These are phyloP conservation scores for Suhomyces panamericanus DNA, from an alignment of 1,139 yeast genomes.

Conservation along the genomic window DNA sequence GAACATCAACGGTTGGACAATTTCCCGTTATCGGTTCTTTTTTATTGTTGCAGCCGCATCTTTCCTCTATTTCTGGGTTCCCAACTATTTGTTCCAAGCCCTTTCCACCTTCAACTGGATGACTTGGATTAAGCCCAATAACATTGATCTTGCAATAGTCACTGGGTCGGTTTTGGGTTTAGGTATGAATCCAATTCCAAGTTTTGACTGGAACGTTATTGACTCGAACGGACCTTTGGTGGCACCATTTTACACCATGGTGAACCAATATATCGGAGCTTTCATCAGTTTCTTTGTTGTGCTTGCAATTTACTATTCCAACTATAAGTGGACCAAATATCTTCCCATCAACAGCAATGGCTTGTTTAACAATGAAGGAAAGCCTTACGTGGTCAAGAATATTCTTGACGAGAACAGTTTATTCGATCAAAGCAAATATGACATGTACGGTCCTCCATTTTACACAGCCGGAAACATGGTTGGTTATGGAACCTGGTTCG, in stretches of 20 bases:
- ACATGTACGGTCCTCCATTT: conserved; percentile 43
- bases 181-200: conserved; percentile 22
- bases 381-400: conserved; percentile 15
- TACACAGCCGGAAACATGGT: conserved; percentile 46
- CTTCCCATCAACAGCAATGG: conserved; percentile 19
- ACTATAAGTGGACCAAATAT: conserved; percentile 20
- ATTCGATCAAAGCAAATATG: conserved; percentile 20
- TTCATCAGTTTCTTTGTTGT: conserved; percentile 36
- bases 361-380: conserved; percentile 19
- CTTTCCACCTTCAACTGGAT: conserved; percentile 22
- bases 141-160: conserved; percentile 19
- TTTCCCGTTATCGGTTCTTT: conserved; percentile 20
- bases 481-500: conserved; percentile 38
- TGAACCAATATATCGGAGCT: conserved; percentile 38
- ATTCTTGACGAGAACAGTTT: conserved; percentile 15
- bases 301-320: conserved; percentile 29
- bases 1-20: conserved; percentile 22
- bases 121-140: conserved; percentile 23
- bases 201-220: conserved; percentile 22
- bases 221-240: conserved; percentile 10
- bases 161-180: conserved; percentile 20
- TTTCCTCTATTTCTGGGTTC: conserved; percentile 22
- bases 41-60: conserved; percentile 15
- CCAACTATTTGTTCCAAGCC: conserved; percentile 20
- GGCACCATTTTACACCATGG: conserved; percentile 31